Evolutionary conservation across 2,329 filamentous ascomycete genomes (phyloP).

Genomic region (Ophiostoma himal-ulmi): DNA sequence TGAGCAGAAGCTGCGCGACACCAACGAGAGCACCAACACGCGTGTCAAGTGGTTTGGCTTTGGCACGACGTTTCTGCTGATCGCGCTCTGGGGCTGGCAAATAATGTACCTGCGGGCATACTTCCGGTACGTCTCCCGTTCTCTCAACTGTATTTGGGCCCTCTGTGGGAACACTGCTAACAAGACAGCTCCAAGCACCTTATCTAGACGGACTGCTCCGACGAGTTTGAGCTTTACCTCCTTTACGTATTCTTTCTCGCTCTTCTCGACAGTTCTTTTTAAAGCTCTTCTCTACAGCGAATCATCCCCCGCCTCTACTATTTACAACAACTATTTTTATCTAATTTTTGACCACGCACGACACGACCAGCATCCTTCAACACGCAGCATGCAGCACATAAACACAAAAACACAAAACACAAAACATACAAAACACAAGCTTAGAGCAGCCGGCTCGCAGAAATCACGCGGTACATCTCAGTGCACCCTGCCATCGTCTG

Average conservation of each 20-base stretch:
- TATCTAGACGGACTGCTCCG: slow-evolving; percentile 41
- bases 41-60: slow-evolving; percentile 98
- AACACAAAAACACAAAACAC: neutral
- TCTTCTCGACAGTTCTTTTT: neutral
- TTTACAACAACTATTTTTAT: slow-evolving; percentile 3
- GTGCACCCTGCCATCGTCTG: neutral
- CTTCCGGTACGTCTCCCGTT: slow-evolving; percentile 61
- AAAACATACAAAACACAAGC: neutral
- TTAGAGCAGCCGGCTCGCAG: neutral
- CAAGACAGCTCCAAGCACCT: slow-evolving; percentile 59
- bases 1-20: slow-evolving; percentile 95
- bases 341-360: slow-evolving; percentile 3
- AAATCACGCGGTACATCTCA: neutral
- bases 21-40: slow-evolving; percentile 99
- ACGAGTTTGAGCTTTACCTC: neutral
- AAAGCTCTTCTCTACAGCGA: neutral
- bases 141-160: neutral
- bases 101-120: slow-evolving; percentile 95
- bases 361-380: slow-evolving; percentile 7
- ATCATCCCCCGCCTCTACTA: neutral
- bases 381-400: neutral
- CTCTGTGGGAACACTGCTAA: neutral
- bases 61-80: slow-evolving; percentile 82
- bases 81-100: slow-evolving; percentile 91
- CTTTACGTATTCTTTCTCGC: neutral